Evolutionary conservation across 192 early-diverging fungal genomes (phyloP), one percentile per base, ranked within the genome.

Genomic region (Jimgerdemannia flammicorona): DNA sequence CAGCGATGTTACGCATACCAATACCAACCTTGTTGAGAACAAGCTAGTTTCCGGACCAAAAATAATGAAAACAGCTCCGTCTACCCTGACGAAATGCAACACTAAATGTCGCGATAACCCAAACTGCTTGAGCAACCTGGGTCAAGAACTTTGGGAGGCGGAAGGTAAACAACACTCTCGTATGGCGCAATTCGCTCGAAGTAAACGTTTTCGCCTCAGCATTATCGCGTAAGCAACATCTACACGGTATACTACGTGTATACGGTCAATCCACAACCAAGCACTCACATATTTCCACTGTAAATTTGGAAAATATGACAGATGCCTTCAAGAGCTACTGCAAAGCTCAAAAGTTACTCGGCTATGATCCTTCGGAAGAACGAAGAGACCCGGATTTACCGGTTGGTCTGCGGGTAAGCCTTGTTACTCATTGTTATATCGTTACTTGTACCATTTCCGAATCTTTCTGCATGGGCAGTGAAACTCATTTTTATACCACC

Each of bases 81-180:
- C 49, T 59, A 14, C 49, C 49, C 8, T 14, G 8, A 14, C 49
- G 8, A 59, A 59, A 14, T 59, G 49, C 49, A 59, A 59, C 3
- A 70, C 77, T 18, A 64, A 66, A 17, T 78, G 80, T 42, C 78
- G 78, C n/a, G 80, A 81, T 6, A 81, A 78, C 44, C 80, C 80
- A 44, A 77, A 81, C 44, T 81, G 80, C 40, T 42, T 81, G 8
- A 81, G 78, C 64, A 72, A 78, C 65, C 59, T 81, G 40, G 80
- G 80, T 18, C 80, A 81, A 40, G 74, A 69, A 3, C 74, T 74
- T 40, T 81, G 80, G 80, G 80, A 81, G n/a, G 71, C 68, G 41
- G 77, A 81, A 66, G 77, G 80, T 81, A 76, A 29, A 43, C 2
- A 3, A 10, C 10, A 17, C 29, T 29, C 29, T 29, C 29, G 29